Base-by-base conservation (phyloP, 306 rosid genomes). In the Acmispon strigosus region DNA sequence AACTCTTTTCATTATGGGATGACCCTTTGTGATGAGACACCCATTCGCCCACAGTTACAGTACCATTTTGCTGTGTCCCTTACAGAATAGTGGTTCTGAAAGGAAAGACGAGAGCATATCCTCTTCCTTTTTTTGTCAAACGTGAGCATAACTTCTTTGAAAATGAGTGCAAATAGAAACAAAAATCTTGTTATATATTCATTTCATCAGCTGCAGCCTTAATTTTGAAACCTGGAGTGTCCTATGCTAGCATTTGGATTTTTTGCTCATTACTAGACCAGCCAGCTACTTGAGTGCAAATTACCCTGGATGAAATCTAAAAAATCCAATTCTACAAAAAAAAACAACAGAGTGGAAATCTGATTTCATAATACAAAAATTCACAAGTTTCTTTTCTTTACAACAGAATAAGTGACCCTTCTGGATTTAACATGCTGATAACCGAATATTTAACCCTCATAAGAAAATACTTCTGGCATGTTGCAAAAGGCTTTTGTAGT, bases 381-480 rank as follows among this genome's bases (percentile, higher is more conserved):
- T 42, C 19, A 45, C 10, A 1, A 22, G 10, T 16, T 22, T 52
- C 19, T 24, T n/a, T 50, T 18, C 43, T 50, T 58, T 64, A 36
- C 32, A 45, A 54, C 47, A 20, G 48, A 76, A 69, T 19, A 62
- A 22, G 48, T n/a, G 3, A 56, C 41, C 53, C 32, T 39, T 62
- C 37, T 56, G 20, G 9, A 57, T 39, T 53, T 41, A 24, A 53
- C 72, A 50, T 0, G 62, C 42, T 43, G 45, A 9, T 58, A 5
- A 17, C 47, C 72, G 66, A 81, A 60, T 44, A 61, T 22, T 74
- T 79, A 78, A 65, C 51, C 0, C 42, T 70, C 79, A 8, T 59
- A 82, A 19, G 89, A 74, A 69, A 85, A 86, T 41, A 80, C 84
- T 78, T 83, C 84, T 32, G 88, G 87, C 90, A 88, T 85, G 86